phyloP scores from a whole-genome alignment of 163 green algal genomes.

The Scenedesmus sp. region DNA sequence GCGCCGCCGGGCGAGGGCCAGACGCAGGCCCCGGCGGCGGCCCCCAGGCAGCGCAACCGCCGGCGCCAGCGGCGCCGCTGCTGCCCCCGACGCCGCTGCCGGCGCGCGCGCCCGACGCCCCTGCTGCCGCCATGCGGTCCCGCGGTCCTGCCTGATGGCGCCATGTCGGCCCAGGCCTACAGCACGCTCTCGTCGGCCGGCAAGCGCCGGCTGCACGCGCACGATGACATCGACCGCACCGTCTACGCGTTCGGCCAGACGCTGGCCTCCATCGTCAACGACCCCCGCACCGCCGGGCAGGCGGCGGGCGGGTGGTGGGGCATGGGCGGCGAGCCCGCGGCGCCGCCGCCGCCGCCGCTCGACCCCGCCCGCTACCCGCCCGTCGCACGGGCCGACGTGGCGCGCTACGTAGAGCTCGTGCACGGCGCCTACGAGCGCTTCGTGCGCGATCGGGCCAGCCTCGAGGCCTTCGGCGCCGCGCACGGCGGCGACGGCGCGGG shows the following conservation, averaged over 20 bases:
- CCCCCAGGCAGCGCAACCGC: no score
- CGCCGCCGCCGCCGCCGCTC: slow-evolving; percentile 45
- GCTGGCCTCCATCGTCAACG: slow-evolving; percentile 60
- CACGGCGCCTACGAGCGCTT: slow-evolving; percentile 51
- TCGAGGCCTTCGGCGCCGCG: slow-evolving; percentile 44
- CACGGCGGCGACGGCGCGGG: slow-evolving; percentile 20
- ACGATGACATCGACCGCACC: slow-evolving; percentile 47
- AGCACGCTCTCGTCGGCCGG: neutral
- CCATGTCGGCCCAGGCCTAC: slow-evolving; percentile 18
- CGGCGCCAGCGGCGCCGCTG: no score
- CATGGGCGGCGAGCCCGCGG: slow-evolving; percentile 41
- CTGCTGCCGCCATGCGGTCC: no score
- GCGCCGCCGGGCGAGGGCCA: no score
- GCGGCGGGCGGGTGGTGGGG: slow-evolving; percentile 48
- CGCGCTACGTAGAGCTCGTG: slow-evolving; percentile 53
- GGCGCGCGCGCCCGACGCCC: no score
- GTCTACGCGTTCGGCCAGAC: slow-evolving; percentile 55
- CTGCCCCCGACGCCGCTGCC: no score
- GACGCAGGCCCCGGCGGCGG: no score
- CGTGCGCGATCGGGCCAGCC: slow-evolving; percentile 49
- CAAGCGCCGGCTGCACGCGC: slow-evolving; percentile 12
- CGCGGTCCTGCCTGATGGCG: no score
- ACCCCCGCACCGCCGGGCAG: slow-evolving; percentile 51
- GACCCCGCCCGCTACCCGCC: slow-evolving; percentile 60
- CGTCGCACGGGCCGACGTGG: slow-evolving; percentile 49